A percentile compares a stretch with the other conserved stretches of the same genome.
phyloP scores from a whole-genome alignment of 2,329 filamentous ascomycete genomes.

The Ophiocordyceps camponoti-saundersi region DNA sequence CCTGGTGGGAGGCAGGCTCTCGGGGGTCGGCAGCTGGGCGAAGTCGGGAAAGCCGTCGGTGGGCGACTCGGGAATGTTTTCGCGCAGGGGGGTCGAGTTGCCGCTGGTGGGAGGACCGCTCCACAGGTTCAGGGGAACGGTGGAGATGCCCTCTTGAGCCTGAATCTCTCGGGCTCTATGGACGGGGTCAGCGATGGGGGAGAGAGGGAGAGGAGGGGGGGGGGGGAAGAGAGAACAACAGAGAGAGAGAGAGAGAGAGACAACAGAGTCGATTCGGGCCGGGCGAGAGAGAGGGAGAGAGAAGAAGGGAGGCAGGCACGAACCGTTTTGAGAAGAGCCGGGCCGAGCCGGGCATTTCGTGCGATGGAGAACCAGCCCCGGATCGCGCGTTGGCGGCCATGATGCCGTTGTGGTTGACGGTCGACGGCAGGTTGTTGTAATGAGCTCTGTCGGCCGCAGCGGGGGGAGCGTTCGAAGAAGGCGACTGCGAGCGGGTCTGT shows the following conservation, averaged over 20 bases:
- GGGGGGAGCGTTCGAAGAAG: conserved; percentile 41
- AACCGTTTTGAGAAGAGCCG: conserved; percentile 89
- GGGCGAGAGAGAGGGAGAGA: neutral
- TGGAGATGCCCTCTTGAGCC: conserved; percentile 75
- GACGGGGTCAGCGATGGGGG: neutral
- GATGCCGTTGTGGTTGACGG: conserved; percentile 39
- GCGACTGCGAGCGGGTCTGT: conserved; percentile 60
- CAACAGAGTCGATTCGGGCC: neutral
- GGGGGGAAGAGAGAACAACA: too few species aligned
- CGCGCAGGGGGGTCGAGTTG: conserved; percentile 86
- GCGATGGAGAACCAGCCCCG: conserved; percentile 89
- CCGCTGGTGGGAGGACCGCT: conserved; percentile 92
- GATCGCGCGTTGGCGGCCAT: conserved; percentile 50
- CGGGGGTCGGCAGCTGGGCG: conserved; percentile 50
- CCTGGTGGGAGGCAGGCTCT: conserved; percentile 50
- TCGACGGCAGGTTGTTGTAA: conserved; percentile 52
- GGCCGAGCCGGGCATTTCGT: conserved; percentile 58
- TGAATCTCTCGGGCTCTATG: conserved; percentile 84
- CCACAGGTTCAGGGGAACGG: conserved; percentile 58
- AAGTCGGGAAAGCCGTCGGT: conserved; percentile 93
- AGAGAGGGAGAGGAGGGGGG: neutral
- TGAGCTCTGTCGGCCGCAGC: conserved; percentile 51
- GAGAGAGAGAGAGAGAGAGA: neutral
- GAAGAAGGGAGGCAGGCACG: conserved; percentile 13
- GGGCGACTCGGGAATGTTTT: conserved; percentile 94